Base-by-base conservation (phyloP, 1,284 basidiomycete genomes). In the Tranzscheliella williamsii region DNA sequence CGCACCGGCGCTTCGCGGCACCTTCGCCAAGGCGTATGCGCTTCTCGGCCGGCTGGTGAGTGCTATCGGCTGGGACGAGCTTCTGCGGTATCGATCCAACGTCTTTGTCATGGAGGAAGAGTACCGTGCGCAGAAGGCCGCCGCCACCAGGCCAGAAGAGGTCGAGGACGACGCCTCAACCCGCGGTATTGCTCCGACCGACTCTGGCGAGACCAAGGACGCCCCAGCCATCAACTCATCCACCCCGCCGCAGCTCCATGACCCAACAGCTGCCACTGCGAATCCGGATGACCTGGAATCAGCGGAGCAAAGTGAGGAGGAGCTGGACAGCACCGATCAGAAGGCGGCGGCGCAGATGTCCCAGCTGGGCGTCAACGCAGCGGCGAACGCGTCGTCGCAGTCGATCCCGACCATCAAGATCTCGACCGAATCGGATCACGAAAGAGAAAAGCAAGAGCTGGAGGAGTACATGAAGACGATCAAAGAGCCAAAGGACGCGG, bases 71-170 rank as follows among this genome's bases (percentile, higher is more conserved):
- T 99, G 94, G 95, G 95, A 99, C 79, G 95, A 98, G 81, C 83
- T 98, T 13, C 83, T 98, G 48, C 91, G 91, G 81, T 89, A 89
- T 23, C 86, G 94, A 82, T 92, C 89, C 78, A 81, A 83, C 37
- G 94, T 99, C 9, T 98, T 99, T 79, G 95, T 99, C 29, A 99
- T 98, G 94, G 94, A 98, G 79, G 94, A 98, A 78, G 94, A 99
- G 79, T 99, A 98, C 78, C 83, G 95, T 23, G 75, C 80, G 63
- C 83, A 83, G 63, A 82, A 82, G 64, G 76, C 79, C 7, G 56
- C 55, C 4, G 43, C 45, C 3, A 60, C 62, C 13, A 42, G 42
- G 29, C 46, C 65, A 3, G 22, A 15, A n/a, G 26, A 15, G 24
- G 11, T 7, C 22, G 22, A 39, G 5, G 22, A 39, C 24, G 11